phyloP scores from a whole-genome alignment of 164 flowering plant species.

The Amborella trichopoda region DNA sequence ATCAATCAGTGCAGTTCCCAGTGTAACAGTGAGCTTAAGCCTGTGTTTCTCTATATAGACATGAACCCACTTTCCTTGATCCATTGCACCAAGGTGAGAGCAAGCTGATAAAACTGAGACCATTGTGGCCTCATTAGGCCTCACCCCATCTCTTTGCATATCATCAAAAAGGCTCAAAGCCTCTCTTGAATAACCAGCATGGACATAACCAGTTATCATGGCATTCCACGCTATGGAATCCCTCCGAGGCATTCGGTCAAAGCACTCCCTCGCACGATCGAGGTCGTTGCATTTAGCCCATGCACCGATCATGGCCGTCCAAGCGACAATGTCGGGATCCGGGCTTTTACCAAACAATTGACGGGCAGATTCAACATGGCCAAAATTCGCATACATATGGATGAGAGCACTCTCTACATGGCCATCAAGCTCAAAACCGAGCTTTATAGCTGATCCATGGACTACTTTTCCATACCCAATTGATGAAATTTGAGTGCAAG shows the following conservation, averaged over 20 bases:
- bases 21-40: constrained; percentile 24
- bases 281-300: constrained; percentile 30
- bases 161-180: constrained; percentile 29
- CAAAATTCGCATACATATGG: constrained; percentile 34
- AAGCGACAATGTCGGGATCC: constrained; percentile 36
- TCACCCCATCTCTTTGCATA: constrained; percentile 36
- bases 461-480: constrained; percentile 14
- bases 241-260: constrained; percentile 39
- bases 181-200: constrained; percentile 30
- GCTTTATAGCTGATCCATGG: constrained; percentile 20
- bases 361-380: constrained; percentile 16
- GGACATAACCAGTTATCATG: constrained; percentile 41
- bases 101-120: constrained; percentile 44
- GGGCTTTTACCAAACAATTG: constrained; percentile 14
- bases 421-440: constrained; percentile 30
- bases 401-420: constrained; percentile 47
- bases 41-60: constrained; percentile 26
- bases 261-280: constrained; percentile 26
- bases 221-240: constrained; percentile 44
- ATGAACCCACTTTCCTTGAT: constrained; percentile 51
- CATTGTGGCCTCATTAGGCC: constrained; percentile 34
- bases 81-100: constrained; percentile 41
- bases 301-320: constrained; percentile 37
- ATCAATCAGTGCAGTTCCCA: constrained; percentile 44
- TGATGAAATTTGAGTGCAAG: constrained; percentile 25